These are phyloP conservation scores for Nakazawaea ernobii DNA, from an alignment of 805 yeast species.

Conservation along the genomic window DNA sequence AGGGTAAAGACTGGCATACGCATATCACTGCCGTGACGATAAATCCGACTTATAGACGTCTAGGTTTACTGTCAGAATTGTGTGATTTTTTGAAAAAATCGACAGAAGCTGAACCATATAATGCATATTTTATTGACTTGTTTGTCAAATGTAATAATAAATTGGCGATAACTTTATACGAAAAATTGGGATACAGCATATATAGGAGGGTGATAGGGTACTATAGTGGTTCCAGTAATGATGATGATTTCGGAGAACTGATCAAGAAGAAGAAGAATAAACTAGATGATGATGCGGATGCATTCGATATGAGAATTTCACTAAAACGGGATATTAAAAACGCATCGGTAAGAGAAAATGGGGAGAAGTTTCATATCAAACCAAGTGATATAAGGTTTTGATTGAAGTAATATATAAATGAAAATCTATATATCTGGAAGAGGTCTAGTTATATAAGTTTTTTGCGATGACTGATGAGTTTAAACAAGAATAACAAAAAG, in stretches of 20 bases:
- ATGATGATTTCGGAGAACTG: slow-evolving; percentile 38
- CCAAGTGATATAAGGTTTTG: slow-evolving; percentile 66
- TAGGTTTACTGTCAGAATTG: slow-evolving; percentile 78
- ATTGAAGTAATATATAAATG: neutral
- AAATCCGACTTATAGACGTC: slow-evolving; percentile 71
- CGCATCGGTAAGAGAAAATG: slow-evolving; percentile 54
- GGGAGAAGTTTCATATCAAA: slow-evolving; percentile 50
- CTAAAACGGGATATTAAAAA: slow-evolving; percentile 49
- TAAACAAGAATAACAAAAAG: slow-evolving; percentile 9
- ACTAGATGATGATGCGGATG: slow-evolving; percentile 68
- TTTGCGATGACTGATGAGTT: slow-evolving; percentile 3
- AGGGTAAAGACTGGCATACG: slow-evolving; percentile 83
- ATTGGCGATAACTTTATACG: slow-evolving; percentile 77
- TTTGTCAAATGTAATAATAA: slow-evolving; percentile 85
- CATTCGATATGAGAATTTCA: slow-evolving; percentile 78
- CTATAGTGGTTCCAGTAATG: slow-evolving; percentile 30
- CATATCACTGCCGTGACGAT: slow-evolving; percentile 96
- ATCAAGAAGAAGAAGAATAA: slow-evolving; percentile 31
- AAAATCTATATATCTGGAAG: neutral
- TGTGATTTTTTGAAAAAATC: slow-evolving; percentile 69
- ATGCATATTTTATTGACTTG: slow-evolving; percentile 81
- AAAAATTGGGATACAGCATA: slow-evolving; percentile 78
- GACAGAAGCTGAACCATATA: slow-evolving; percentile 69
- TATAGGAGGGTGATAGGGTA: slow-evolving; percentile 87
- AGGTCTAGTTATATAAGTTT: neutral